Base-by-base conservation (phyloP, 2,329 filamentous ascomycete genomes). In the Xylariaceae sp. region DNA sequence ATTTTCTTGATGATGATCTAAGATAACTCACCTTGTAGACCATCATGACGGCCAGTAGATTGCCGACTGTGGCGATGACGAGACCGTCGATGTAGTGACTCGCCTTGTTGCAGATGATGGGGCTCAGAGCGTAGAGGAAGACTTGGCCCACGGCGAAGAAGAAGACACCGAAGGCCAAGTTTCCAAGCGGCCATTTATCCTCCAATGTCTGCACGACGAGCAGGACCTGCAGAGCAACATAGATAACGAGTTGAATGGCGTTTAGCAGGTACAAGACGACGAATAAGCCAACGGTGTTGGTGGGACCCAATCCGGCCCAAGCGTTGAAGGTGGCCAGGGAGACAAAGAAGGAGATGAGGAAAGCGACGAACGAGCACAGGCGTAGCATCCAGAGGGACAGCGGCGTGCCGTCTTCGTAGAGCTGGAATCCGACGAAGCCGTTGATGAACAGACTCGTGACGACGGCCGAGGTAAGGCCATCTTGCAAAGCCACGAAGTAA, bases 1-100 rank as follows among this genome's bases (percentile, higher is more conserved):
- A 22, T 21, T 6, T 20, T 6, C n/a, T n/a, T n/a, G n/a, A n/a
- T n/a, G n/a, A n/a, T n/a, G n/a, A 22, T 42, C 25, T 20, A 6
- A 14, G 5, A 45, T 29, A 17, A 59, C 69, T 42, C 69, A 77
- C 89, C 85, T 98, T 98, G 79, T 98, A 98, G 29, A 98, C 84
- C 93, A 97, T 98, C 93, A 98, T 98, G 50, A 98, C 92, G 11
- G 84, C 89, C 35, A 98, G 74, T 36, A 98, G 71, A 64, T 98
- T 98, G 73, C 90, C 93, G 44, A 92, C 83, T 0, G 92, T 96
- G 4, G 90, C 88, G 62, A 98, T 91, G 72, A 97, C 95, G 38
- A 97, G 70, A 1, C 92, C 92, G 62, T 98, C 93, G 39, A 98
- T 70, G 64, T 97, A 98, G 67, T 98, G 93, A 67, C 88, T 83